A percentile compares a stretch with the other conserved stretches of the same genome.
Evolutionary conservation across 2,329 filamentous ascomycete species (phyloP).

Genomic region (Neonectria punicea): DNA sequence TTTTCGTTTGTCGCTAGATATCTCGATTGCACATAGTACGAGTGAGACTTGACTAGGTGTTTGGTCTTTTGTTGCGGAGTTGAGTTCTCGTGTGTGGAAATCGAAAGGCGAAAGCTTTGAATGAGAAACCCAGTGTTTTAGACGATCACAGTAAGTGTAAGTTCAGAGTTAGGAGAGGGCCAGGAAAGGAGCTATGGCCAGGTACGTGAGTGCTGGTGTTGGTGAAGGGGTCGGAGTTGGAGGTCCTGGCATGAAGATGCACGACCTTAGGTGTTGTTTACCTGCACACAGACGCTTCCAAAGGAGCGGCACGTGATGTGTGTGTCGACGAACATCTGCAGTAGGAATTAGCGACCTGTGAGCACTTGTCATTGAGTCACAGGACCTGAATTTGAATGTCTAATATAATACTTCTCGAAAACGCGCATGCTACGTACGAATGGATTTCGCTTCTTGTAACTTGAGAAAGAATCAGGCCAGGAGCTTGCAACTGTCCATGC

Average conservation of each 20-base stretch:
- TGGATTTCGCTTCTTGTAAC: background rate
- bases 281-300: background rate
- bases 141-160: background rate
- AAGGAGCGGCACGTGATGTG: background rate
- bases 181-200: background rate
- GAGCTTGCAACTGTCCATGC: background rate
- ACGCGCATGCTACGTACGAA: background rate
- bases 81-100: background rate
- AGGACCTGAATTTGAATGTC: background rate
- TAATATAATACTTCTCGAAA: too few relatives aligned
- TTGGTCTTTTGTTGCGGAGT: background rate
- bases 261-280: background rate
- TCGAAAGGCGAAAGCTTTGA: background rate
- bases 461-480: background rate
- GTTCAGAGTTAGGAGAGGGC: background rate
- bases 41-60: slow-evolving; percentile 4
- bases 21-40: background rate
- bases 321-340: background rate
- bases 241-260: background rate
- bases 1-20: background rate
- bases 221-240: background rate
- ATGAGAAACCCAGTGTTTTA: background rate
- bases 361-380: background rate
- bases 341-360: background rate
- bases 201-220: background rate